phyloP scores from a whole-genome alignment of 306 rosid genomes.

The Hippophae rhamnoides region DNA sequence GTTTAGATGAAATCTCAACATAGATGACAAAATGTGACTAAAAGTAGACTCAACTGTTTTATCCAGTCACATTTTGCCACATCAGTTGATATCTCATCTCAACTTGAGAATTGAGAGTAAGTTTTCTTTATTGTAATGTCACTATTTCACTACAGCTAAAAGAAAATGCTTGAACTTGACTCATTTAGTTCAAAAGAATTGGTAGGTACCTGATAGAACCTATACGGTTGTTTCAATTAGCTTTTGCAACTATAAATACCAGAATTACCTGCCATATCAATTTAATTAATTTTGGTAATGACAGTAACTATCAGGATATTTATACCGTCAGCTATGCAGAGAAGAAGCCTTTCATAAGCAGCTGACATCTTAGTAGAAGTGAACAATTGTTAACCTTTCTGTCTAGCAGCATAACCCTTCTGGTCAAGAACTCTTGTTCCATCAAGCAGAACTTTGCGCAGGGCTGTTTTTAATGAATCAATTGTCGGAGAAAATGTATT shows the following conservation, averaged over 20 bases:
- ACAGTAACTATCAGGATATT: conserved; percentile 26
- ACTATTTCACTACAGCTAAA: neutral
- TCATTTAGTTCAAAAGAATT: neutral
- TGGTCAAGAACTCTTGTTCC: conserved; percentile 34
- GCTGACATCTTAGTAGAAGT: conserved; percentile 62
- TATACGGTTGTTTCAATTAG: neutral
- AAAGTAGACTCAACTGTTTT: no score
- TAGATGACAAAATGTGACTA: no score
- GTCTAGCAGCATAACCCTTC: conserved; percentile 46
- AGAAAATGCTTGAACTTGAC: neutral
- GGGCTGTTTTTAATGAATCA: conserved; percentile 35
- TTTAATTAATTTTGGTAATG: conserved; percentile 22
- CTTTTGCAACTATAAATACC: neutral
- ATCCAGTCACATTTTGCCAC: no score
- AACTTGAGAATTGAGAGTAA: no score
- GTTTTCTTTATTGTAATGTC: neutral
- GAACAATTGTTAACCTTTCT: conserved; percentile 57
- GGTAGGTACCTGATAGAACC: neutral
- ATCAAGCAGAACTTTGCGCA: conserved; percentile 29
- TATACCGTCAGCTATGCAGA: conserved; percentile 40
- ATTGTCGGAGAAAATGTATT: conserved; percentile 62
- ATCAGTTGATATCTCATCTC: no score
- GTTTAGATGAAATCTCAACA: no score
- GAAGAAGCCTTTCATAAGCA: conserved; percentile 67
- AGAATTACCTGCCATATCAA: neutral